phyloP scores from a whole-genome alignment of 768 basidiomycete species.

The Naganishia antarctica region DNA sequence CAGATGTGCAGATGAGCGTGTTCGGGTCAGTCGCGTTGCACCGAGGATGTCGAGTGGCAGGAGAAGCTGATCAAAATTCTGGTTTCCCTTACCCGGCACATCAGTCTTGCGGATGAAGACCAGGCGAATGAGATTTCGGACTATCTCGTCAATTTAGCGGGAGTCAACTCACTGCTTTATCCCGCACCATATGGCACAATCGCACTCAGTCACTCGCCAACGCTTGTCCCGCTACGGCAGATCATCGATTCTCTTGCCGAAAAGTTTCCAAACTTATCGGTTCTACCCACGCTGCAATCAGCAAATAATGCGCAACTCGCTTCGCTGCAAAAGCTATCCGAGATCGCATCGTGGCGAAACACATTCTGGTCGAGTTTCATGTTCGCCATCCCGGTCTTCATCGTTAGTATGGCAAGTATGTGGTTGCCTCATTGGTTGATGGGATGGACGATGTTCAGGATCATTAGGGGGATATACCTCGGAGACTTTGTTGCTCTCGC shows the following conservation, averaged over 20 bases:
- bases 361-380: conserved; percentile 68
- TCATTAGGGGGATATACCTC: conserved; percentile 67
- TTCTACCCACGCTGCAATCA: conserved; percentile 43
- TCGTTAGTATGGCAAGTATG: conserved; percentile 77
- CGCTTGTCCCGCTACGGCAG: conserved; percentile 44
- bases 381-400: conserved; percentile 91
- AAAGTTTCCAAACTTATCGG: conserved; percentile 41
- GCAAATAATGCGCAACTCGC: conserved; percentile 43
- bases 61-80: neutral
- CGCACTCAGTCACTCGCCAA: conserved; percentile 41
- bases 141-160: conserved; percentile 31
- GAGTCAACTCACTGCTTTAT: conserved; percentile 36
- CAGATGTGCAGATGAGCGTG: conserved; percentile 42
- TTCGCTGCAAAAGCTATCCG: conserved; percentile 47
- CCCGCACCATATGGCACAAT: conserved; percentile 41
- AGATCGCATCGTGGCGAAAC: conserved; percentile 59
- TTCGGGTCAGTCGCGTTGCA: conserved; percentile 39
- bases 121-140: conserved; percentile 33
- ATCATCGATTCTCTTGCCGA: conserved; percentile 45
- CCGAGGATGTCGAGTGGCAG: too few species aligned
- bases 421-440: conserved; percentile 49
- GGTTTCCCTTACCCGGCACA: neutral
- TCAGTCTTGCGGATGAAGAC: conserved; percentile 36
- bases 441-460: conserved; percentile 48
- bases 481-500: conserved; percentile 70